Percentiles rank a stretch among this genome's conserved stretches.
phyloP scores from a whole-genome alignment of 495 filamentous ascomycete genomes.

The Trichoderma virens region DNA sequence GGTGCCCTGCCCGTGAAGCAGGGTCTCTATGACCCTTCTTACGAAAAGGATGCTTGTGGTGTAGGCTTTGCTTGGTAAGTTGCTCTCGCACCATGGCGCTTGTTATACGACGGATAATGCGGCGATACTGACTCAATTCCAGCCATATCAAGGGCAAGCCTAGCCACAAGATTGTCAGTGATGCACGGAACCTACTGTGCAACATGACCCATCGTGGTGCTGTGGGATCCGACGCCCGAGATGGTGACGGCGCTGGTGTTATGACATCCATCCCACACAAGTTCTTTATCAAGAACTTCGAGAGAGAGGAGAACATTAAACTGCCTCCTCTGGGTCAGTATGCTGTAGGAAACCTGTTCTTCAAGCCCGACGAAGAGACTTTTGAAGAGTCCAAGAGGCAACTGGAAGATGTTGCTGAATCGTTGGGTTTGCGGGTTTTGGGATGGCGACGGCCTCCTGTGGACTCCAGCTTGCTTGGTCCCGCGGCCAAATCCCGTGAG shows the following conservation, averaged over 20 bases:
- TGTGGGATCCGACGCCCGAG: slow-evolving; percentile 93
- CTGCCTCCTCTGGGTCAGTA: slow-evolving; percentile 89
- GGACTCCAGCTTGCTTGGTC: slow-evolving; percentile 88
- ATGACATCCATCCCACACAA: slow-evolving; percentile 99
- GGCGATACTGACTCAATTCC: slow-evolving; percentile 1
- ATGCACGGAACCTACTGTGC: slow-evolving; percentile 94
- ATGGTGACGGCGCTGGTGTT: slow-evolving; percentile 96
- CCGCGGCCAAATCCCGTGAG: slow-evolving; percentile 88
- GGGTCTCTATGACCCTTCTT: slow-evolving; percentile 92
- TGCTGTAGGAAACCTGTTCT: slow-evolving; percentile 96
- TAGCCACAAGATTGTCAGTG: slow-evolving; percentile 98
- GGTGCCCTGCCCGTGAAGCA: slow-evolving; percentile 92
- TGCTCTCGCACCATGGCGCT: slow-evolving; percentile 12
- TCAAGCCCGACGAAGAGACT: slow-evolving; percentile 89
- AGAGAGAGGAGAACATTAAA: slow-evolving; percentile 74
- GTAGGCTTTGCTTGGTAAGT: slow-evolving; percentile 97
- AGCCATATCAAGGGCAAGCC: slow-evolving; percentile 97
- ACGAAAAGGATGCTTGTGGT: slow-evolving; percentile 99
- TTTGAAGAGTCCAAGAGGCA: slow-evolving; percentile 77
- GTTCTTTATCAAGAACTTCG: slow-evolving; percentile 99
- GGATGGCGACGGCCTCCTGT: slow-evolving; percentile 95
- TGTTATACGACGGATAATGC: slow-evolving; percentile 6
- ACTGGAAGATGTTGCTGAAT: slow-evolving; percentile 88
- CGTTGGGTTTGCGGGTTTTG: slow-evolving; percentile 79
- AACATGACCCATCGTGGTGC: slow-evolving; percentile 99